Evolutionary conservation across 1,284 basidiomycete species (phyloP), one percentile per base, ranked within the genome.

Genomic region (Trichosporon asahii): DNA sequence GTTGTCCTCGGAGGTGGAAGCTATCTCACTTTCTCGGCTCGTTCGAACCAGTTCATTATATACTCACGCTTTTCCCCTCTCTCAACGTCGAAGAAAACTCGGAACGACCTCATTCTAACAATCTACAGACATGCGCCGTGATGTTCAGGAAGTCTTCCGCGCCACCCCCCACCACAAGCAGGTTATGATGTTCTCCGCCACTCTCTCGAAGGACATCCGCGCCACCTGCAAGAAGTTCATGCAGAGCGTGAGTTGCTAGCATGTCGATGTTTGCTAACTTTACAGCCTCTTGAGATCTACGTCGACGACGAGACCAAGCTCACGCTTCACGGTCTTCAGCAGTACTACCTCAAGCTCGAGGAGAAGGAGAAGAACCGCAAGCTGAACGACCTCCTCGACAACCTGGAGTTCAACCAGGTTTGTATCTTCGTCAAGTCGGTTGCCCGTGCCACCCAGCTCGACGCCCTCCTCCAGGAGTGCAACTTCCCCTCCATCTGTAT

Each of bases 111-210:
- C 67, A 57, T 57, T 61, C 65, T 68, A 68, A 66, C 66, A 40
- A 68, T 67, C 67, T 73, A 79, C 84, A 98, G 96, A 99, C 90
- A 99, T 99, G 97, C 96, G 97, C 85, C 93, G 97, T 79, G 97
- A 99, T 84, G 96, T 99, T 73, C 97, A 99, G 89, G 97, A 99
- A 86, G 98, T 99, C 80, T 99, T 99, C 90, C 91, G 95, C 78
- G 89, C 94, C 18, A 99, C 97, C n/a, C 97, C 97, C 70, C 96
- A 98, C 85, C 95, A 98, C 89, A 99, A 99, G 88, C 97, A 99
- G 88, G 97, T 99, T 75, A 99, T 99, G 97, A 99, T 99, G 97
- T 99, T 99, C 88, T 96, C 94, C 78, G 97, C 97, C 63, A 99
- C 97, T 0, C 86, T 99, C 72, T 90, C 94, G 70, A 99, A 99